phyloP scores from a whole-genome alignment of 169 alveolate genomes.

The Cryptosporidium meleagridis region DNA sequence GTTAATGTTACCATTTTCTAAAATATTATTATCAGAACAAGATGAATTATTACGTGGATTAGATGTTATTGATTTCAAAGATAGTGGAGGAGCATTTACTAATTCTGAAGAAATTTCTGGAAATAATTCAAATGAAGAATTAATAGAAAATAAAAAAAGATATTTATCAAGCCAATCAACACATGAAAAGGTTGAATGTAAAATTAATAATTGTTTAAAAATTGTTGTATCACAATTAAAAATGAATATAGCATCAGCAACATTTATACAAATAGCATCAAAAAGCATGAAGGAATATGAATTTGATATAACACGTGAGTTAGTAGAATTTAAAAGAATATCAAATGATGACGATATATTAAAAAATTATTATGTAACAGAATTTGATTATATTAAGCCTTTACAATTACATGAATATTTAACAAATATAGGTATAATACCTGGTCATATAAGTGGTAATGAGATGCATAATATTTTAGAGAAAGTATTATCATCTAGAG shows the following conservation, averaged over 20 bases:
- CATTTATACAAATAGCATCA: constrained; percentile 44
- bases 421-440: constrained; percentile 35
- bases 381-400: constrained; percentile 68
- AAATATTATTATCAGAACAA: constrained; percentile 1
- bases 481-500: constrained; percentile 40
- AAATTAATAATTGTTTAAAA: constrained; percentile 57
- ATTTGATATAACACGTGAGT: constrained; percentile 55
- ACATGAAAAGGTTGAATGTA: constrained; percentile 62
- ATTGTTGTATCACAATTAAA: constrained; percentile 65
- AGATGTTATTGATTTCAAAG: background rate
- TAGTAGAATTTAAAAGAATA: constrained; percentile 23
- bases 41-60: constrained; percentile 3
- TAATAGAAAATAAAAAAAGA: background rate
- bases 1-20: constrained; percentile 47
- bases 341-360: constrained; percentile 62
- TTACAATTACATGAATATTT: constrained; percentile 43
- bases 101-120: background rate
- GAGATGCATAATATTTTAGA: constrained; percentile 51
- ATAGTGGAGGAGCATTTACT: background rate
- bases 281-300: constrained; percentile 63
- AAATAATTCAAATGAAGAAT: background rate
- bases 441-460: constrained; percentile 71
- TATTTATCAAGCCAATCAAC: constrained; percentile 13
- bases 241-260: constrained; percentile 39
- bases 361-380: constrained; percentile 53